Evolutionary conservation across 169 alveolate genomes (phyloP), one percentile per base, ranked within the genome.

Genomic region (Babesia sp.): DNA sequence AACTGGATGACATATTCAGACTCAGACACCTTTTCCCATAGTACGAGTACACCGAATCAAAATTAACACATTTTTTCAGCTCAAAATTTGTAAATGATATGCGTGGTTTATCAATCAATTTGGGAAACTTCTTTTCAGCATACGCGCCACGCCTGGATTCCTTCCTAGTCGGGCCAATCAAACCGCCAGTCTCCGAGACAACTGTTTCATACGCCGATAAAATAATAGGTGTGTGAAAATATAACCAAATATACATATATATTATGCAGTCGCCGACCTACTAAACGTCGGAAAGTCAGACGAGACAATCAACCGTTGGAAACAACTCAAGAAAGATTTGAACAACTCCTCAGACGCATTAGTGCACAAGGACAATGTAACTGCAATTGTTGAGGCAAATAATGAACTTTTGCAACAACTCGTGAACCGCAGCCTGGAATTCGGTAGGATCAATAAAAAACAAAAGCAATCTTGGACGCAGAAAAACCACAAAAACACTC

Each of bases 41-140:
- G 87, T 79, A 79, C n/a, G 70, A 22, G 24, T 1, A 22, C 18
- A 22, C 22, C 41, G n/a, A 0, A n/a, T 11, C 5, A 14, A 7
- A 2, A 3, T 11, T 48, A 1, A 46, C 11, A 59, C 56, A 34
- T 22, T 36, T 31, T 28, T 22, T 28, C 56, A 79, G 87, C 58
- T 81, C 89, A 16, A 81, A 73, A 66, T 81, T 81, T 34, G 70
- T 81, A 8, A 81, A 81, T 81, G 89, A 81, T 73, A 44, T 81
- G 73, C 84, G 89, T 26, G 85, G 89, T 3, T 54, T 81, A 20
- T 72, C 73, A 56, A 63, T 81, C 28, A 81, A 81, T 36, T 60
- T 81, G 48, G 55, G 76, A 48, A 79, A 79, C 78, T 79, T 79
- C 71, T 79, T 79, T 31, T 70, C 83, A 16, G 71, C 87, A 2